phyloP scores from a whole-genome alignment of 306 rosid genomes.

The Carpinus fangiana region DNA sequence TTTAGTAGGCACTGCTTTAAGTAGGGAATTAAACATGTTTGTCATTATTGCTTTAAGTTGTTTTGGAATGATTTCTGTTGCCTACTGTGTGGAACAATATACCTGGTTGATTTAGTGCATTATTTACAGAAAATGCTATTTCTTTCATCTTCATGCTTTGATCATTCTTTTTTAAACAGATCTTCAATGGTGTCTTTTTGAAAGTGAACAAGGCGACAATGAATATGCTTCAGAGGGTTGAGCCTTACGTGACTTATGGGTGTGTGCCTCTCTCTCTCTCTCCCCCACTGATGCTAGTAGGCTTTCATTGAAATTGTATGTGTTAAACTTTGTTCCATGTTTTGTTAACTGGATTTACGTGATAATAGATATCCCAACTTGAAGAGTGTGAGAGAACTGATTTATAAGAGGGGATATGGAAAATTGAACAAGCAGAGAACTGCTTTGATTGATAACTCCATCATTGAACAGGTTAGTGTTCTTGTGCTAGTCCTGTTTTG shows the following conservation, averaged over 20 bases:
- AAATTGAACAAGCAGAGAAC: slow-evolving; percentile 71
- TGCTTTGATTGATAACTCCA: slow-evolving; percentile 70
- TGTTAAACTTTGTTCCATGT: not conserved
- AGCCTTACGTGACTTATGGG: slow-evolving; percentile 92
- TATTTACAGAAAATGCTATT: not conserved
- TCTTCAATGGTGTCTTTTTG: slow-evolving; percentile 86
- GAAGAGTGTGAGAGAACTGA: slow-evolving; percentile 81
- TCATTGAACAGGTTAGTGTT: slow-evolving; percentile 63
- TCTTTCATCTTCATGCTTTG: too few species aligned
- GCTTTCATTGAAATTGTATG: not conserved
- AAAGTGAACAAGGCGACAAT: slow-evolving; percentile 90
- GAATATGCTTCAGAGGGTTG: slow-evolving; percentile 90
- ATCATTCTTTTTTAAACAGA: slow-evolving; percentile 40
- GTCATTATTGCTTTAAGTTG: not conserved
- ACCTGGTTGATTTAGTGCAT: not conserved
- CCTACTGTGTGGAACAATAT: not conserved
- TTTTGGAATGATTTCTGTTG: not conserved
- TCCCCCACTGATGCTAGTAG: not conserved
- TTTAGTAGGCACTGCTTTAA: not conserved
- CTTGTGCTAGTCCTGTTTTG: not conserved
- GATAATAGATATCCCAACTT: slow-evolving; percentile 69
- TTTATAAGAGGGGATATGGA: slow-evolving; percentile 83
- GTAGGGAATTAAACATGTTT: not conserved
- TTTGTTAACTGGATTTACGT: not conserved
- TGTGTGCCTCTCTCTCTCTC: not conserved